These are phyloP conservation scores for Aspergillus diversus DNA, from an alignment of 495 filamentous ascomycete genomes.

Conservation along the genomic window DNA sequence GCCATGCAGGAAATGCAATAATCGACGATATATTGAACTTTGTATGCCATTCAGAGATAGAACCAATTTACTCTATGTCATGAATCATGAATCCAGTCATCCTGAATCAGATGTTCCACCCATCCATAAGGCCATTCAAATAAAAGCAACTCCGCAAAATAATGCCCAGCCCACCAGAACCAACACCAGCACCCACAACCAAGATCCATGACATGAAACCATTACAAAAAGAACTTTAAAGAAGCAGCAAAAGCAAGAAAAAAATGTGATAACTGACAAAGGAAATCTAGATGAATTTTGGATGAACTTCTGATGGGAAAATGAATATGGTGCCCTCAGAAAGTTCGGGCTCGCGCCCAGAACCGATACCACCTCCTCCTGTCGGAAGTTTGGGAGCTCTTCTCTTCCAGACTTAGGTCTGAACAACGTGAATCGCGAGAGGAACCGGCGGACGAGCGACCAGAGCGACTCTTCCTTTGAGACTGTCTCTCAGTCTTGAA, in stretches of 20 bases:
- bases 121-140: neutral
- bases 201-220: neutral
- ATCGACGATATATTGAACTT: slow-evolving; percentile 11
- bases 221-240: neutral
- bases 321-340: neutral
- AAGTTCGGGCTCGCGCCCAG: slow-evolving; percentile 28
- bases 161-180: neutral
- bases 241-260: neutral
- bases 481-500: slow-evolving; percentile 43
- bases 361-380: slow-evolving; percentile 44
- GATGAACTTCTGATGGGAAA: neutral
- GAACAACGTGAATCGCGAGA: slow-evolving; percentile 6
- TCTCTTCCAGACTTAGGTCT: slow-evolving; percentile 33
- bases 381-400: slow-evolving; percentile 25
- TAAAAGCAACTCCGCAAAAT: slow-evolving; percentile 7
- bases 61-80: neutral
- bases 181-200: neutral
- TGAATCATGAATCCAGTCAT: slow-evolving; percentile 1
- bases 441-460: slow-evolving; percentile 8
- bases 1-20: neutral
- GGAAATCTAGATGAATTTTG: slow-evolving; percentile 3
- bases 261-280: neutral
- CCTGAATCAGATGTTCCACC: neutral
- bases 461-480: slow-evolving; percentile 31
- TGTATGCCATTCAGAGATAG: neutral